Conservation (phyloP, 2,329 filamentous ascomycete genomes). For the Pyricularia sp. region DNA sequence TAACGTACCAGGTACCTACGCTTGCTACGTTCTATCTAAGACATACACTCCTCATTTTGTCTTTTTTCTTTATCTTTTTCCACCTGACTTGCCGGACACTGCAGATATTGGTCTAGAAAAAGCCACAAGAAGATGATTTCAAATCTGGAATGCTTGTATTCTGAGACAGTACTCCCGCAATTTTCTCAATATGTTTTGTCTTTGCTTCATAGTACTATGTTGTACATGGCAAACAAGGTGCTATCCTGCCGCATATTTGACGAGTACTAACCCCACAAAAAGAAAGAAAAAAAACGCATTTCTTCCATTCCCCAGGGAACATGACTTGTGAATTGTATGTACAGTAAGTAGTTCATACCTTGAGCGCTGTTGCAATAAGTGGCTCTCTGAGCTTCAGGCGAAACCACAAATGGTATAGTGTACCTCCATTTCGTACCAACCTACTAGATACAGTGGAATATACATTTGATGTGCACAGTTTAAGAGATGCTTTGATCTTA, state of each 20-base stretch:
- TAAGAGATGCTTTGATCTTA: too few relatives aligned
- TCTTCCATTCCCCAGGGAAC: not conserved
- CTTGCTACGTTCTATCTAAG: too few relatives aligned
- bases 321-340: not conserved
- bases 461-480: too few relatives aligned
- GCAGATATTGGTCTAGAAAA: not conserved
- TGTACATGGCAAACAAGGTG: not conserved
- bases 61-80: too few relatives aligned
- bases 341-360: not conserved
- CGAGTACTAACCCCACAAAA: not conserved
- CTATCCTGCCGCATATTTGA: not conserved
- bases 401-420: too few relatives aligned
- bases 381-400: not conserved
- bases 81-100: not conserved
- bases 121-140: not conserved
- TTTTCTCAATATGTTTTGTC: not conserved
- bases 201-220: not conserved
- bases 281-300: not conserved
- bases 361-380: not conserved
- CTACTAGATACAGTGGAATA: too few relatives aligned
- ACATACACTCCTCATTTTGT: too few relatives aligned
- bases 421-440: too few relatives aligned
- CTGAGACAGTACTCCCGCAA: not conserved
- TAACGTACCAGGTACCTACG: too few relatives aligned
- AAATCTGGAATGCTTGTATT: not conserved